These are phyloP conservation scores for Quillaja saponaria DNA, from an alignment of 306 rosid species.

Conservation along the genomic window DNA sequence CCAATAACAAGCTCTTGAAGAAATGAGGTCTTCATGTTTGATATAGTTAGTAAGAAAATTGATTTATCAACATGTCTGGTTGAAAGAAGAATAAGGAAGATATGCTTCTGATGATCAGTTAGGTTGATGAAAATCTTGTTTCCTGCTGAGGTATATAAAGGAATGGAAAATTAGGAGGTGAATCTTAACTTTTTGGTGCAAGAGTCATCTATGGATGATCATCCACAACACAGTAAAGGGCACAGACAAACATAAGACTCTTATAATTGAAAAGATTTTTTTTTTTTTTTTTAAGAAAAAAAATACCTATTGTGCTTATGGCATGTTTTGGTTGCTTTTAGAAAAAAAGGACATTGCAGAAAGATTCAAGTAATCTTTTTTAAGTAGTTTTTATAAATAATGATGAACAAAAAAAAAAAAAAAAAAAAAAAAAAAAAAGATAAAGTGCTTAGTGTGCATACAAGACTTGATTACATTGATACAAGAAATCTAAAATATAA, in stretches of 20 bases:
- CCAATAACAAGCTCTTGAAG: conserved; percentile 49
- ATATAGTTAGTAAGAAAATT: background rate
- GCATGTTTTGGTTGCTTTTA: conserved; percentile 45
- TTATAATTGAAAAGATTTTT: no score
- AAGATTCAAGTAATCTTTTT: conserved; percentile 4
- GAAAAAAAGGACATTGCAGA: conserved; percentile 21
- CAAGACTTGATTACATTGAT: no score
- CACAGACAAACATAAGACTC: conserved; percentile 23
- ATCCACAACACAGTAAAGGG: conserved; percentile 29
- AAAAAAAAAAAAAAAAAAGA: no score
- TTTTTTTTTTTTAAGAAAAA: no score
- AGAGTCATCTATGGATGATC: conserved; percentile 55
- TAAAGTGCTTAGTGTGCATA: no score
- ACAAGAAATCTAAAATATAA: no score
- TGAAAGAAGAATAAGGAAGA: conserved; percentile 22
- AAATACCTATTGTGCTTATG: conserved; percentile 35
- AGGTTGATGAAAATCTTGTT: background rate
- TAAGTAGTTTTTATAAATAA: no score
- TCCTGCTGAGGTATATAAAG: conserved; percentile 26
- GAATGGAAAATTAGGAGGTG: conserved; percentile 13
- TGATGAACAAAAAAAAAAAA: no score
- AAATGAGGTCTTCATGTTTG: conserved; percentile 47
- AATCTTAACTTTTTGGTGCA: conserved; percentile 34
- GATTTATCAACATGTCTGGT: background rate
- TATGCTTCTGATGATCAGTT: no score